Percentiles rank a stretch among this genome's conserved stretches.
Evolutionary conservation across 1,139 yeast genomes (phyloP).

Genomic region (Candida freyschussii): DNA sequence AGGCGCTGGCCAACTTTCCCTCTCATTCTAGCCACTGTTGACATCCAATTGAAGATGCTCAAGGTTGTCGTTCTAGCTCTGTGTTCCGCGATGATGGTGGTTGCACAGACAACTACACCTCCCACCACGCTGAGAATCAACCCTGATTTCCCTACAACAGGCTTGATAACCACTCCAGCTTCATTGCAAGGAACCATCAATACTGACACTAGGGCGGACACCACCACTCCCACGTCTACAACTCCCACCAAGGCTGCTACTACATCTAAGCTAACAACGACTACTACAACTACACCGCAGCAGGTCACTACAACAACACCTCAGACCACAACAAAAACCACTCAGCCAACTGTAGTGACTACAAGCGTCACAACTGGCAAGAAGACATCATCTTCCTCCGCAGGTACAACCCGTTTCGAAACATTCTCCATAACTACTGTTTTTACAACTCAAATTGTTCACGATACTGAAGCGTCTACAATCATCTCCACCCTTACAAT

Average conservation of each 20-base stretch:
- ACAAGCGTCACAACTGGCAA: not conserved
- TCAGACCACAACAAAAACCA: constrained; percentile 1
- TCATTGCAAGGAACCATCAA: constrained; percentile 17
- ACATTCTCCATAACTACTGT: constrained; percentile 8
- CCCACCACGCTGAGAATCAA: constrained; percentile 15
- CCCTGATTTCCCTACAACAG: constrained; percentile 15
- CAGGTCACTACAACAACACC: constrained; percentile 1
- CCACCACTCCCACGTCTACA: constrained; percentile 9
- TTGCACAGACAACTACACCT: constrained; percentile 3
- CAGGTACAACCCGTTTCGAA: not conserved
- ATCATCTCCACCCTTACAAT: constrained; percentile 9
- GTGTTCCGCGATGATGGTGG: no score
- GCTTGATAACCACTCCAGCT: constrained; percentile 16
- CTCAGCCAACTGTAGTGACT: constrained; percentile 1
- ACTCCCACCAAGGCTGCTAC: constrained; percentile 5
- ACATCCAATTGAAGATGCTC: no score
- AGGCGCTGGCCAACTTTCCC: no score
- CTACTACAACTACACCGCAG: constrained; percentile 5
- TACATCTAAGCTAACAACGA: constrained; percentile 4
- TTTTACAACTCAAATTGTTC: constrained; percentile 7
- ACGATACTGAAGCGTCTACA: constrained; percentile 7
- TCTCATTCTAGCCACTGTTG: no score
- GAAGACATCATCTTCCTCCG: not conserved
- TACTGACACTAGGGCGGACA: constrained; percentile 13
- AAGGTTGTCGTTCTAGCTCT: no score